phyloP scores from a whole-genome alignment of 129 eudicot species.

The Scalesia atractyloides region DNA sequence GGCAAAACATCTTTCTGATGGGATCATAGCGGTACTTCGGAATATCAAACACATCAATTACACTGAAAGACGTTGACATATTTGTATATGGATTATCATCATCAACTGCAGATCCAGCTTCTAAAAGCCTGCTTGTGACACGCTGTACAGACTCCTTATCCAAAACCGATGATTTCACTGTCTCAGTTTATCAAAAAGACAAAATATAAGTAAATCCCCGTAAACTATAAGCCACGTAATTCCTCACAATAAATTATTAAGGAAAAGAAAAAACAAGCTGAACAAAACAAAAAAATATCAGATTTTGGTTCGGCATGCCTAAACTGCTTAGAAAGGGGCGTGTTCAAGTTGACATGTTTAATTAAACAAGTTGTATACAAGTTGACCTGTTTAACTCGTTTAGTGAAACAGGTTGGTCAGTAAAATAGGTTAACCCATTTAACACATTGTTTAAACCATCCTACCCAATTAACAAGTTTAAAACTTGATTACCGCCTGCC shows the following conservation, averaged over 20 bases:
- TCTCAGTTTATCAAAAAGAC: slow-evolving; percentile 10
- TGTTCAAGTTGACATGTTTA: no score
- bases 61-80: slow-evolving; percentile 44
- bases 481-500: no score
- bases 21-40: slow-evolving; percentile 84
- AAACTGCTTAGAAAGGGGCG: no score
- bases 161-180: slow-evolving; percentile 89
- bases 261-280: no score
- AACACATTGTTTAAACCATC: no score
- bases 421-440: no score
- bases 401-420: no score
- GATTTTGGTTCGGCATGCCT: no score
- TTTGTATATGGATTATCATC: slow-evolving; percentile 38
- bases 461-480: no score
- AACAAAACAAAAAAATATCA: no score
- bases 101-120: slow-evolving; percentile 51
- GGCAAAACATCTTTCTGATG: slow-evolving; percentile 57
- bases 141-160: slow-evolving; percentile 68
- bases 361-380: no score
- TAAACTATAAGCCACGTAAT: background rate
- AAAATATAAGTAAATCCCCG: background rate
- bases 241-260: background rate
- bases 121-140: slow-evolving; percentile 47
- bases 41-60: slow-evolving; percentile 64
- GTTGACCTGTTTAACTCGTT: no score